These are phyloP conservation scores for Thalassiosira hispida DNA, from an alignment of 352 stramenopile species.

Conservation along the genomic window DNA sequence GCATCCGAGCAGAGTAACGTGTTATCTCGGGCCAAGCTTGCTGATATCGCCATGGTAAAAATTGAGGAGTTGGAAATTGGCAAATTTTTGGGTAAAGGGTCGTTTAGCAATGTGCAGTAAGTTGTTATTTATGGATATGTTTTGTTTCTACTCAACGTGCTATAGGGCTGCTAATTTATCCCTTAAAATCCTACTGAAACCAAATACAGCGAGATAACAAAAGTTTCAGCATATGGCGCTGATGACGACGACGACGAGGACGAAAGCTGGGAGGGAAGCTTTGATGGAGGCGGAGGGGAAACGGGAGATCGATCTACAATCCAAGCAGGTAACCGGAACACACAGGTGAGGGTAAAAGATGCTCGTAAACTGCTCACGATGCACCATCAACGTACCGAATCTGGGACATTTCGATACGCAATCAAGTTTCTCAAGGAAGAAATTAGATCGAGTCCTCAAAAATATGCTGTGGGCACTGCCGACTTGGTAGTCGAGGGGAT, in stretches of 20 bases:
- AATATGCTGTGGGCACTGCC: slow-evolving; percentile 69
- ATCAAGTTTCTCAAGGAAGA: slow-evolving; percentile 56
- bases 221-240: background rate
- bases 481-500: slow-evolving; percentile 80
- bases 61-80: slow-evolving; percentile 62
- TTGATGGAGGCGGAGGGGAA: no score
- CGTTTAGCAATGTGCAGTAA: slow-evolving; percentile 76
- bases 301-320: no score
- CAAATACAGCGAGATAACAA: slow-evolving; percentile 11
- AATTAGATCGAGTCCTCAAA: slow-evolving; percentile 51
- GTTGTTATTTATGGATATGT: slow-evolving; percentile 34
- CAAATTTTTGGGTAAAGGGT: slow-evolving; percentile 60
- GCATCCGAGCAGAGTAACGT: slow-evolving; percentile 34
- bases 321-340: no score
- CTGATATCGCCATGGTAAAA: slow-evolving; percentile 57
- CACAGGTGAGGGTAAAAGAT: slow-evolving; percentile 2
- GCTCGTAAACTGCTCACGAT: slow-evolving; percentile 16
- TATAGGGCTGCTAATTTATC: background rate
- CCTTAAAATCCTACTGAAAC: background rate
- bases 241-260: background rate
- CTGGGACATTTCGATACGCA: slow-evolving; percentile 44
- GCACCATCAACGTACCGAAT: slow-evolving; percentile 10
- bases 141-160: background rate
- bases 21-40: slow-evolving; percentile 20
- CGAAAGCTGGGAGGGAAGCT: background rate